phyloP scores from a whole-genome alignment of 1,284 basidiomycete species.

The Ustilago sp. region DNA sequence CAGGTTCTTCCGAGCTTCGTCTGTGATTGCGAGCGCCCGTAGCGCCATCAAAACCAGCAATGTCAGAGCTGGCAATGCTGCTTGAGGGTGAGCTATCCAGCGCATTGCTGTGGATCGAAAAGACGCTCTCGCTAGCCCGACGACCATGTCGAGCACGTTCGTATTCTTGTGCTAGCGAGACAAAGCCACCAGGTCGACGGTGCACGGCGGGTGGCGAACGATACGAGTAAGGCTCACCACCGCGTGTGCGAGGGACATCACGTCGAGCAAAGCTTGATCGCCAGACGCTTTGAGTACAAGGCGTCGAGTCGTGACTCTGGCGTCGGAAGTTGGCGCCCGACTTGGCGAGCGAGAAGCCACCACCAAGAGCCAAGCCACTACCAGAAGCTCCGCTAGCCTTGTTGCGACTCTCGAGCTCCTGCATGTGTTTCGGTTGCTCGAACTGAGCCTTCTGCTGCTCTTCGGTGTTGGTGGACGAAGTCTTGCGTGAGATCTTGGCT shows the following conservation, averaged over 20 bases:
- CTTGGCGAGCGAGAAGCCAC: conserved; percentile 49
- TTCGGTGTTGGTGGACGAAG: conserved; percentile 4
- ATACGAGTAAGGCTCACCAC: conserved; percentile 17
- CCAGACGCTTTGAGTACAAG: conserved; percentile 13
- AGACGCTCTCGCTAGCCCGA: conserved; percentile 32
- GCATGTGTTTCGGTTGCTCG: conserved; percentile 39
- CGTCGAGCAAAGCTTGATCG: conserved; percentile 21
- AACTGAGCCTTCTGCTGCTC: conserved; percentile 16
- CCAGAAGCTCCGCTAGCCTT: conserved; percentile 10
- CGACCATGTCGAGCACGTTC: conserved; percentile 28
- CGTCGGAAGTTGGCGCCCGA: conserved; percentile 42
- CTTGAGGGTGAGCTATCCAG: conserved; percentile 38
- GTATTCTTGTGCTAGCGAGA: conserved; percentile 48
- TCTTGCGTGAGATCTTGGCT: conserved; percentile 28
- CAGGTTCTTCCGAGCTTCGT: conserved; percentile 10
- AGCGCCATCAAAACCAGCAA: neutral
- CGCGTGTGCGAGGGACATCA: conserved; percentile 11
- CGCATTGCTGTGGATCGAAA: conserved; percentile 42
- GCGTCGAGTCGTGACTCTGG: conserved; percentile 22
- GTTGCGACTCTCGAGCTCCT: conserved; percentile 29
- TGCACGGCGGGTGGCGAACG: conserved; percentile 43
- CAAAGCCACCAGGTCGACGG: conserved; percentile 45
- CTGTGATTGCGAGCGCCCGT: neutral
- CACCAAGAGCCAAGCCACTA: conserved; percentile 42
- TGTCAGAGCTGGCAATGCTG: conserved; percentile 38